Percentiles rank a stretch among this genome's conserved stretches.
Evolutionary conservation across 129 eudicot genomes (phyloP).

Genomic region (Pittosporum tobira): DNA sequence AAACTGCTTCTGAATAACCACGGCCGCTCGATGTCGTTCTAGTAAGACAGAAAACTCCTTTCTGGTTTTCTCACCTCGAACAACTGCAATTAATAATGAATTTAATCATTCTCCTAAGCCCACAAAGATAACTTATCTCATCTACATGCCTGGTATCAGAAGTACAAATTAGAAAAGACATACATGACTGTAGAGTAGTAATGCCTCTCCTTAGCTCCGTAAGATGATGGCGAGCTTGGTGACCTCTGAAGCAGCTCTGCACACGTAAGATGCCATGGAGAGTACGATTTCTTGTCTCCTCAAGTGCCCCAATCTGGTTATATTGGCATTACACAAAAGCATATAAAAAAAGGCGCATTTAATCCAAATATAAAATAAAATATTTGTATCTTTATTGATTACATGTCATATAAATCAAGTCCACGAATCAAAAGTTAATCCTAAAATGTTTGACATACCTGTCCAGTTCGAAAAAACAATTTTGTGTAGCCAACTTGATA

Average conservation of each 20-base stretch:
- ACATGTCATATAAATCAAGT: background rate
- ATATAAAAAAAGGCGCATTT: too few relatives aligned
- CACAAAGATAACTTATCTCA: background rate
- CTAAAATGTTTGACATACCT: slow-evolving; percentile 37
- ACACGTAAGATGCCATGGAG: slow-evolving; percentile 83
- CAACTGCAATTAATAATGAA: slow-evolving; percentile 30
- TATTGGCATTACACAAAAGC: background rate
- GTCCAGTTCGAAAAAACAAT: slow-evolving; percentile 88
- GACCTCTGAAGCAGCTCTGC: slow-evolving; percentile 92
- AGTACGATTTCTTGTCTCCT: slow-evolving; percentile 86
- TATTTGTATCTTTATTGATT: background rate
- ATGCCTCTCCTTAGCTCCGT: slow-evolving; percentile 51
- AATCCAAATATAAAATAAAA: too few relatives aligned
- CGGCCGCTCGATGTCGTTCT: slow-evolving; percentile 60
- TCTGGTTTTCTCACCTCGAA: slow-evolving; percentile 70
- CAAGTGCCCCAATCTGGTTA: slow-evolving; percentile 78
- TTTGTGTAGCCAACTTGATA: slow-evolving; percentile 95
- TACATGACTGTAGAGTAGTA: slow-evolving; percentile 72
- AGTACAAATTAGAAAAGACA: slow-evolving; percentile 4
- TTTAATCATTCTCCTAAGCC: slow-evolving; percentile 7
- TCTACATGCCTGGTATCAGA: background rate
- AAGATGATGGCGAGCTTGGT: slow-evolving; percentile 60
- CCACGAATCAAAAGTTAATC: background rate
- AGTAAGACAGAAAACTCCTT: slow-evolving; percentile 47
- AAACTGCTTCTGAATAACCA: slow-evolving; percentile 55